Percentiles rank a stretch among this genome's conserved stretches.
phyloP scores from a whole-genome alignment of 177 flowering plant genomes.

The Vitis hybrid region DNA sequence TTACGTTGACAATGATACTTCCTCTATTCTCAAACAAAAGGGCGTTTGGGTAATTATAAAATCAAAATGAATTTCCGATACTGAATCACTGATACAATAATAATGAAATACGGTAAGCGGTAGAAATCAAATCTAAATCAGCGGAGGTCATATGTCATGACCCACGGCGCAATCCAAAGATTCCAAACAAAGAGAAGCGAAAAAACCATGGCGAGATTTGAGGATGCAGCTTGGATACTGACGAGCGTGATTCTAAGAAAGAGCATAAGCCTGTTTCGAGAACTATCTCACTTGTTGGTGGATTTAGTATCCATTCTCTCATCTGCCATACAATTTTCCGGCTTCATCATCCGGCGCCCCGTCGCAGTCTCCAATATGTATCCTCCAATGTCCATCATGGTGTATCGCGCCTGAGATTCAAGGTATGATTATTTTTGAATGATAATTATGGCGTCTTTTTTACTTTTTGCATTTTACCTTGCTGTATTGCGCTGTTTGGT shows the following conservation, averaged over 20 bases:
- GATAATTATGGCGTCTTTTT: not conserved
- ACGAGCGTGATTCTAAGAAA: conserved; percentile 28
- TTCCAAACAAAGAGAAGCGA: not conserved
- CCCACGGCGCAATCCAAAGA: no score
- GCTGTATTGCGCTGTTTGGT: no score
- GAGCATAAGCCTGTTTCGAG: conserved; percentile 19
- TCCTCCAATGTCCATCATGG: conserved; percentile 22
- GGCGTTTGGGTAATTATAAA: conserved; percentile 2
- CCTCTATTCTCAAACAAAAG: not conserved
- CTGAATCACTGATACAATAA: not conserved
- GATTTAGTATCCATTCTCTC: conserved; percentile 18
- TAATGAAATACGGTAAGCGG: not conserved
- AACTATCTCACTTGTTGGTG: conserved; percentile 14
- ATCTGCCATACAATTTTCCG: conserved; percentile 20
- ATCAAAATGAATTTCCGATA: not conserved
- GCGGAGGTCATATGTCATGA: not conserved
- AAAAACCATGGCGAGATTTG: conserved; percentile 17
- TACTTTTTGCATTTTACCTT: no score
- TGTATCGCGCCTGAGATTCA: not conserved
- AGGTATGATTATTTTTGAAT: conserved; percentile 2
- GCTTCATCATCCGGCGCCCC: conserved; percentile 8
- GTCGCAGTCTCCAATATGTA: conserved; percentile 5
- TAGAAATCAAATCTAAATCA: not conserved
- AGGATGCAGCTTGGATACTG: conserved; percentile 15
- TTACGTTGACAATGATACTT: not conserved